These are phyloP conservation scores for Globisporangium acanthophoron DNA, from an alignment of 352 stramenopile species.

Conservation along the genomic window DNA sequence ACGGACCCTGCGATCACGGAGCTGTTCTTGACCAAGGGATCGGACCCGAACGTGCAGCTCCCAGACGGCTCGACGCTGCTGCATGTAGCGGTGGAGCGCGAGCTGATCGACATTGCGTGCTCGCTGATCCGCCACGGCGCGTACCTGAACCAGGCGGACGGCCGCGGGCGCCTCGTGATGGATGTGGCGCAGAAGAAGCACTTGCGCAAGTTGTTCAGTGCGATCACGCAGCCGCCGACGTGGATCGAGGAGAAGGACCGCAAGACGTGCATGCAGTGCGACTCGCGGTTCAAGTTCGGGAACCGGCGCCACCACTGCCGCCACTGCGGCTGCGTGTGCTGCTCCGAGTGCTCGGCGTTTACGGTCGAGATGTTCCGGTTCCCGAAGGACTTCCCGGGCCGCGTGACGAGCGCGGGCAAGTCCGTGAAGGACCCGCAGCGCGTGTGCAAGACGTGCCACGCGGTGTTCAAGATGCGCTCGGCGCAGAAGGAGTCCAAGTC, in stretches of 20 bases:
- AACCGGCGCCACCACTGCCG: conserved; percentile 78
- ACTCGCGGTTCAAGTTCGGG: conserved; percentile 72
- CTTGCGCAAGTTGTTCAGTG: conserved; percentile 77
- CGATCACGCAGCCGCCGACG: conserved; percentile 63
- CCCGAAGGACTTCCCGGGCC: conserved; percentile 79
- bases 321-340: conserved; percentile 83
- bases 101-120: conserved; percentile 79
- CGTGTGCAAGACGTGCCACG: conserved; percentile 78
- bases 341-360: conserved; percentile 75
- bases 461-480: conserved; percentile 80
- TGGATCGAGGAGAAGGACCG: conserved; percentile 82
- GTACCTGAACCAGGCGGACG: conserved; percentile 67
- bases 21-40: conserved; percentile 55
- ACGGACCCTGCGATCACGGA: conserved; percentile 77
- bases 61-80: conserved; percentile 78
- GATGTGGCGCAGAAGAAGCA: conserved; percentile 77
- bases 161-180: conserved; percentile 66
- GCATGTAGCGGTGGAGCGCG: conserved; percentile 75
- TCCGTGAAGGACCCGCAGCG: conserved; percentile 74
- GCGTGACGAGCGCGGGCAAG: conserved; percentile 55
- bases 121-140: conserved; percentile 63
- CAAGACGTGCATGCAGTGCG: conserved; percentile 67
- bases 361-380: conserved; percentile 78
- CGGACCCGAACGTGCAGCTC: conserved; percentile 68
- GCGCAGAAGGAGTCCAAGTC: conserved; percentile 83